phyloP scores from a whole-genome alignment of 495 filamentous ascomycete genomes.

The Penicillium angulare region DNA sequence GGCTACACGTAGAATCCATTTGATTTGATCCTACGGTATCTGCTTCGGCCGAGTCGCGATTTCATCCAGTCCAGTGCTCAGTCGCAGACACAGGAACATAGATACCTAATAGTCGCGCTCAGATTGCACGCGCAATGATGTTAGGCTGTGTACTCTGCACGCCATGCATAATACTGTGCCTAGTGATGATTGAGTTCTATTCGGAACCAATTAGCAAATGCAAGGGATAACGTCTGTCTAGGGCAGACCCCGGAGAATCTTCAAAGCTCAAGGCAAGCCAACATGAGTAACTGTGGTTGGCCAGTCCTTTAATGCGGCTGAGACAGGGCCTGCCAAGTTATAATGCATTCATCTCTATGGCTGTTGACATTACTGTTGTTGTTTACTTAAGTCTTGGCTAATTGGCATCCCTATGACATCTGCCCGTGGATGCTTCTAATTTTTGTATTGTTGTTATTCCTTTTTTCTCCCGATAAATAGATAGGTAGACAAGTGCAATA shows the following conservation, averaged over 20 bases:
- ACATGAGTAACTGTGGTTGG: neutral
- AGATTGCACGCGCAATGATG: neutral
- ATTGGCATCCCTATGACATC: neutral
- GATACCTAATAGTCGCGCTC: too few relatives aligned
- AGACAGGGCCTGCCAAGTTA: neutral
- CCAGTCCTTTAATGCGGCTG: neutral
- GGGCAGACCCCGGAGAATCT: neutral
- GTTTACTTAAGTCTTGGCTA: neutral
- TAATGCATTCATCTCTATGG: neutral
- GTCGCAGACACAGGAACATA: too few relatives aligned
- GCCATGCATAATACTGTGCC: conserved; percentile 17
- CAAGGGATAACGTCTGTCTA: conserved; percentile 8
- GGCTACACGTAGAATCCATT: too few relatives aligned
- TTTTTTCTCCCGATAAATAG: neutral
- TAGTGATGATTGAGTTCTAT: conserved; percentile 11
- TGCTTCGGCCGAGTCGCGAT: too few relatives aligned
- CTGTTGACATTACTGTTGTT: neutral
- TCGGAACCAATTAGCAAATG: conserved; percentile 4
- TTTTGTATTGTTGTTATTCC: neutral
- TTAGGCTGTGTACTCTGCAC: conserved; percentile 1
- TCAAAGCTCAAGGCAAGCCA: neutral
- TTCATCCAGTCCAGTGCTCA: neutral
- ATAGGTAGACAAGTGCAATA: neutral
- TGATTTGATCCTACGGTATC: too few relatives aligned
- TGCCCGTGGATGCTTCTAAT: neutral